Evolutionary conservation across 768 basidiomycete genomes (phyloP).

Genomic region (Leccinum variicolor): DNA sequence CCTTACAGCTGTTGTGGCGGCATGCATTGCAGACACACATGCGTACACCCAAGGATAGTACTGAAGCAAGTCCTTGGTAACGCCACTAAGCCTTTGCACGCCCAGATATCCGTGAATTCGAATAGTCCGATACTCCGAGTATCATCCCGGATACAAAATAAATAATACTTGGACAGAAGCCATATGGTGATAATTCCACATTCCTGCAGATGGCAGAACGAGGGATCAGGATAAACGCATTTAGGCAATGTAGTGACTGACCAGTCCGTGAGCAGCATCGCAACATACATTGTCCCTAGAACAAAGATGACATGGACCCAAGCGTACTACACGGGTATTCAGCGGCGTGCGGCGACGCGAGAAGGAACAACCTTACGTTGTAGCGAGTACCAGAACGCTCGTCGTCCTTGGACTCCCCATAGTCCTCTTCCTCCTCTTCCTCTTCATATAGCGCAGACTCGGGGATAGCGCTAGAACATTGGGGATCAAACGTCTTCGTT

Average conservation of each 20-base stretch:
- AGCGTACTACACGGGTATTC: slow-evolving; percentile 61
- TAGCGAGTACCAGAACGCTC: slow-evolving; percentile 93
- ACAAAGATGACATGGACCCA: slow-evolving; percentile 99
- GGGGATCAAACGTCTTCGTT: neutral
- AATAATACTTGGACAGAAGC: slow-evolving; percentile 1
- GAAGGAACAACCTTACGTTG: slow-evolving; percentile 55
- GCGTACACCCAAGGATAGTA: no score
- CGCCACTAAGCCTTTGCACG: neutral
- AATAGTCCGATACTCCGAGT: neutral
- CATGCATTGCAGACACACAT: neutral
- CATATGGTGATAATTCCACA: slow-evolving; percentile 32
- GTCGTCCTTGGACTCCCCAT: slow-evolving; percentile 81
- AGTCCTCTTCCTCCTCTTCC: slow-evolving; percentile 70
- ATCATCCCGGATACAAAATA: neutral
- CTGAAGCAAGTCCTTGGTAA: neutral
- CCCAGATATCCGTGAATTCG: neutral
- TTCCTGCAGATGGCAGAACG: slow-evolving; percentile 48
- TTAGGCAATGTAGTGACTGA: slow-evolving; percentile 38
- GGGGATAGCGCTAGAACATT: slow-evolving; percentile 69
- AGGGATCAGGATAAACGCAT: neutral
- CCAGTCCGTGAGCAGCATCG: slow-evolving; percentile 97
- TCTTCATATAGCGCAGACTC: slow-evolving; percentile 84
- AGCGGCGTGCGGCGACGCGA: neutral
- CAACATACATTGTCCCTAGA: slow-evolving; percentile 96
- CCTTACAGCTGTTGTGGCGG: neutral